Percentiles rank a stretch among this genome's conserved stretches.
Evolutionary conservation across 306 rosid genomes (phyloP).

Genomic region (Medicago arabica): DNA sequence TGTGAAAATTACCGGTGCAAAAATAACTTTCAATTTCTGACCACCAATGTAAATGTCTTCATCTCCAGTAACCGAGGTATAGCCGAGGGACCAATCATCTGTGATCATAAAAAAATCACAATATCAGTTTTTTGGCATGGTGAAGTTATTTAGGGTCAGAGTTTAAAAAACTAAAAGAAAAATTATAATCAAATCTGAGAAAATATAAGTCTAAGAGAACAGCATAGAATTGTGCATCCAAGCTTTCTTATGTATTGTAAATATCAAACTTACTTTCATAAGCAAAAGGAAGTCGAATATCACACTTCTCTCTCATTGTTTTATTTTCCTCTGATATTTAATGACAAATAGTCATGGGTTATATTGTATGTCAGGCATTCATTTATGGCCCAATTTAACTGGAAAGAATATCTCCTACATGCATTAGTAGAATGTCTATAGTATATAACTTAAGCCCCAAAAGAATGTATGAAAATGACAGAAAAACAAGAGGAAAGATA

Average conservation of each 20-base stretch:
- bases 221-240: conserved; percentile 17
- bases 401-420: conserved; percentile 2
- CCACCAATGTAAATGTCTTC: conserved; percentile 75
- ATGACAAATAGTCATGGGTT: neutral
- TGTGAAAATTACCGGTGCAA: conserved; percentile 69
- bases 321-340: conserved; percentile 11
- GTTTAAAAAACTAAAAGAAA: conserved; percentile 13
- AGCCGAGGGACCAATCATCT: conserved; percentile 85
- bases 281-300: conserved; percentile 18
- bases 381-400: neutral
- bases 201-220: conserved; percentile 17
- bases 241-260: conserved; percentile 7
- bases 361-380: conserved; percentile 1
- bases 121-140: conserved; percentile 9
- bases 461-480: conserved; percentile 1
- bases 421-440: conserved; percentile 2
- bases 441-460: neutral
- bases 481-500: conserved; percentile 4
- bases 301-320: conserved; percentile 18
- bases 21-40: conserved; percentile 66
- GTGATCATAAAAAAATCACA: conserved; percentile 32
- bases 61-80: conserved; percentile 64
- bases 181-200: conserved; percentile 3
- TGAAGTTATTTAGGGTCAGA: conserved; percentile 15
- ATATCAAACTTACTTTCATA: conserved; percentile 19